A percentile compares a stretch with the other conserved stretches of the same genome.
Evolutionary conservation across 768 basidiomycete genomes (phyloP).

Genomic region (Russula brevipes): DNA sequence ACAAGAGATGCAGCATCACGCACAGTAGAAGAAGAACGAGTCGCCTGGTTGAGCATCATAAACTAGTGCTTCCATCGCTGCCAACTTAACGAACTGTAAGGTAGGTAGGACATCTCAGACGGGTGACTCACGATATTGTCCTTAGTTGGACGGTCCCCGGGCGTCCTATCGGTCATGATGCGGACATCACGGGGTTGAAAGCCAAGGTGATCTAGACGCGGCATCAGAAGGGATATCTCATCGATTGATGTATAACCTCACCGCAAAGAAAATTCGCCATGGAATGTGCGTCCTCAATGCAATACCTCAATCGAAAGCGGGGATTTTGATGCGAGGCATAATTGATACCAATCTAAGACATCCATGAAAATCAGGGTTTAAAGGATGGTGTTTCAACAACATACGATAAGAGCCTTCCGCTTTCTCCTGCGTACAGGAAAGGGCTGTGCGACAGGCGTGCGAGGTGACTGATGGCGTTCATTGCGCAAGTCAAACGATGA

Average conservation of each 20-base stretch:
- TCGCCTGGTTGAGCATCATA: no score
- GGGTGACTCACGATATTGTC: no score
- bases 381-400: background rate
- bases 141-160: no score
- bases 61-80: background rate
- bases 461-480: background rate
- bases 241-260: no score
- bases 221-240: background rate
- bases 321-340: background rate
- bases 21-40: background rate
- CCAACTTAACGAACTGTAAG: background rate
- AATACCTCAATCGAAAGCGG: no score
- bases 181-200: background rate
- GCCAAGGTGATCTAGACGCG: background rate
- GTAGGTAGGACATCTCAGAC: no score
- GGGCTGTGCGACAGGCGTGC: background rate
- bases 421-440: background rate
- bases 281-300: no score
- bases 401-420: background rate
- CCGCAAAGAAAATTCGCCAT: no score
- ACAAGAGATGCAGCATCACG: background rate
- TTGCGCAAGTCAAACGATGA: no score
- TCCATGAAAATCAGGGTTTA: background rate
- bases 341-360: slow-evolving; percentile 3
- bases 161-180: no score